Evolutionary conservation across 2,329 filamentous ascomycete species (phyloP), one percentile per base, ranked within the genome.

Genomic region (Colletotrichum sp.): DNA sequence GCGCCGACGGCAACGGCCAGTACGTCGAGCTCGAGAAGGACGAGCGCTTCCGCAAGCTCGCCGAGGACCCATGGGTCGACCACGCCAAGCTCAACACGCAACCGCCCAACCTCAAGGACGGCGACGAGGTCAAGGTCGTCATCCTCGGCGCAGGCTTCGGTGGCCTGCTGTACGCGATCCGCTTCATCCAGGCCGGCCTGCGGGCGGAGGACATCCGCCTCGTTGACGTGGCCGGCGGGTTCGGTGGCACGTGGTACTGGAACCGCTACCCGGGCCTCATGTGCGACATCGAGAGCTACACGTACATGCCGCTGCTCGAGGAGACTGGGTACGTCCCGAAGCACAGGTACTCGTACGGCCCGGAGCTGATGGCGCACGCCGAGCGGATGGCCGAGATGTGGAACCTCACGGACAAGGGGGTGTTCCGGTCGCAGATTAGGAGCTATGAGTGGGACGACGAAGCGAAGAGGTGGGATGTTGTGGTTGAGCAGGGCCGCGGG

Each of bases 241-340:
- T 88, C 30, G 88, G 88, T 5, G 89, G 89, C 13, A 89, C 87
- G 0, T 90, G 88, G 89, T 89, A 88, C 74, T 89, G 88, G 86
- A 89, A 89, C 76, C 82, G 87, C 0, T 90, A 89, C 72, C 88
- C 88, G 0, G 88, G 87, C 0, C 80, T 89, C 9, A 85, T 86
- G 77, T 93, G 91, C 79, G 92, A 94, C 78, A 83, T 92, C 5
- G 92, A 94, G 81, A 86, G 87, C 68, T 92, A 90, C 78, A 85
- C 87, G n/a, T 93, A 93, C 79, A 82, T 93, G 82, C 91, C 91
- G 5, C 82, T 92, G 15, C 85, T 93, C 3, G 91, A 93, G 76
- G 90, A 93, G 81, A 91, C 86, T 3, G 88, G 88, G 0, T 92
- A 91, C 79, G 87, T 92, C 80, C 92, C 92, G 0, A 88, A 84